Conservation (phyloP, 139 green algal genomes). For the Pseudopediastrum boryanum region DNA sequence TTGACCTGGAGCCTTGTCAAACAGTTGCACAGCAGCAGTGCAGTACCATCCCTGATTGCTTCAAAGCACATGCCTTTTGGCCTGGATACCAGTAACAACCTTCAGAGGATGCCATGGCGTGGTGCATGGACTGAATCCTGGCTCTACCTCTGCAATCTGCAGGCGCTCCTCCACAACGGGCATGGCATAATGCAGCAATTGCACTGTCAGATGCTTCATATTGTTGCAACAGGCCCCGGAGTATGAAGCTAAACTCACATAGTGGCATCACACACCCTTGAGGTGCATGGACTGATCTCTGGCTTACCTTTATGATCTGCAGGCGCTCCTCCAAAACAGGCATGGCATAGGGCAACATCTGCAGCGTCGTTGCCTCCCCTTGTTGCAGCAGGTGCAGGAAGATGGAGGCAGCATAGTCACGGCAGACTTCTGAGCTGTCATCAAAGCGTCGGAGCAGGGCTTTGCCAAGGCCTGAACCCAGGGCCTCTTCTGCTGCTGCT, state of each 20-base stretch:
- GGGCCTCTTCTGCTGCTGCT: neutral
- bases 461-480: conserved; percentile 46
- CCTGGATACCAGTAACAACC: too few relatives aligned
- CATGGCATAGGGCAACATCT: conserved; percentile 59
- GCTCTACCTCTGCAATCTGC: neutral
- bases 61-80: too few relatives aligned
- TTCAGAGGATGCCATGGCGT: neutral
- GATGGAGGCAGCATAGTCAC: conserved; percentile 47
- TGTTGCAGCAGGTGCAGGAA: neutral
- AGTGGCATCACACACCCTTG: too few relatives aligned
- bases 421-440: conserved; percentile 40
- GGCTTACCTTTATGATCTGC: too few relatives aligned
- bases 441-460: conserved; percentile 58
- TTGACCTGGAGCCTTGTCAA: too few relatives aligned
- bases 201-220: neutral
- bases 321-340: conserved; percentile 60
- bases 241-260: neutral
- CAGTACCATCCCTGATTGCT: too few relatives aligned
- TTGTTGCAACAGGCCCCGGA: neutral
- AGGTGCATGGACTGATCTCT: too few relatives aligned
- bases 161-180: conserved; percentile 56
- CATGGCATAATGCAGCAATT: conserved; percentile 58
- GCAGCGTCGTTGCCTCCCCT: neutral
- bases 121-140: neutral
- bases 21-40: too few relatives aligned